A percentile compares a stretch with the other conserved stretches of the same genome.
phyloP scores from a whole-genome alignment of 805 yeast species.

The Kuraishia floccosa region DNA sequence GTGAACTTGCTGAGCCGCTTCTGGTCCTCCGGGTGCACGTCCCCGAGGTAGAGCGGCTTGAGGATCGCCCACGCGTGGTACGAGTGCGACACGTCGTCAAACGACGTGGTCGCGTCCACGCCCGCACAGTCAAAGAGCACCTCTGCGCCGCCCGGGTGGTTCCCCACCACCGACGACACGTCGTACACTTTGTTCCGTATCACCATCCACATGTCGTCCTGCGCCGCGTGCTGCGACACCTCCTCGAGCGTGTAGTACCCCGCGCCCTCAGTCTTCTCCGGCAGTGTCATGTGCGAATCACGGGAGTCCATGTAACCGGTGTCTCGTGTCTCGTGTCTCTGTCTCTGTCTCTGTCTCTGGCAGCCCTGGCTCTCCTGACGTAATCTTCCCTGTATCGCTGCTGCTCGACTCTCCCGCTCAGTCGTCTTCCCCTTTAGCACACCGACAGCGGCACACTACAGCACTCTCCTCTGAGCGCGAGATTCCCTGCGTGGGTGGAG shows the following conservation, averaged over 20 bases:
- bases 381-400: too few species aligned
- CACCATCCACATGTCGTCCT: constrained; percentile 62
- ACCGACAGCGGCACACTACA: too few species aligned
- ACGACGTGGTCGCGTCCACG: constrained; percentile 59
- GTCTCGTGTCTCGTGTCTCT: too few species aligned
- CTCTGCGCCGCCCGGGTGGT: constrained; percentile 84
- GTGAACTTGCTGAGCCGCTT: constrained; percentile 26
- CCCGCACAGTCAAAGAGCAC: constrained; percentile 74
- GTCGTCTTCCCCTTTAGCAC: too few species aligned
- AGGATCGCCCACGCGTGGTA: constrained; percentile 81
- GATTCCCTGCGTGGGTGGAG: too few species aligned
- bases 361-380: too few species aligned
- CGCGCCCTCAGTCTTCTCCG: too few species aligned
- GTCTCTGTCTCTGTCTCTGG: too few species aligned
- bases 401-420: too few species aligned
- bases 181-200: constrained; percentile 61
- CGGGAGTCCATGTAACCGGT: too few species aligned
- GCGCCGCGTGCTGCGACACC: constrained; percentile 30
- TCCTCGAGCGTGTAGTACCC: constrained; percentile 22
- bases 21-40: constrained; percentile 58
- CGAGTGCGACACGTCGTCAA: constrained; percentile 65
- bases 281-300: too few species aligned
- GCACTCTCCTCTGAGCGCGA: too few species aligned
- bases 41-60: constrained; percentile 71
- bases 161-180: constrained; percentile 38